Percentiles rank a stretch among this genome's conserved stretches.
These are phyloP conservation scores for Eragrostis nindensis DNA, from an alignment of 176 grass and related monocot genomes.

Conservation along the genomic window DNA sequence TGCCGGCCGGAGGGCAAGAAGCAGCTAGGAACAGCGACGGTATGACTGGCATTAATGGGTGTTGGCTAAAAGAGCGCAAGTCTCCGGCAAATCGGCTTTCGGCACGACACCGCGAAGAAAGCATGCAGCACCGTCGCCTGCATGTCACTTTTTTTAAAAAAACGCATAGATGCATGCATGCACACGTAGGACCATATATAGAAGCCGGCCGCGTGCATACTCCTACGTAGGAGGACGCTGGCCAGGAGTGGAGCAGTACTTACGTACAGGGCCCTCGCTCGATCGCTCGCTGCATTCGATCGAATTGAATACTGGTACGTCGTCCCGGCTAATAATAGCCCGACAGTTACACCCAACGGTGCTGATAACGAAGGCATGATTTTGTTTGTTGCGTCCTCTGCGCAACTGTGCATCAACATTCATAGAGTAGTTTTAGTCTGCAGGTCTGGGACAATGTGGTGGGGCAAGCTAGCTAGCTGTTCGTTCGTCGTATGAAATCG, in stretches of 20 bases:
- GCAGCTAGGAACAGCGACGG: conserved; percentile 25
- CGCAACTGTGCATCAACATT: not conserved
- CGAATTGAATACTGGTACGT: not conserved
- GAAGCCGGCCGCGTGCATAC: too few species aligned
- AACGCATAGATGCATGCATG: conserved; percentile 12
- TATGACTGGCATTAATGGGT: conserved; percentile 45
- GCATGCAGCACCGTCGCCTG: too few species aligned
- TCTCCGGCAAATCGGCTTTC: conserved; percentile 47
- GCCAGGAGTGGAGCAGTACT: too few species aligned
- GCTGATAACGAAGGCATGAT: conserved; percentile 16
- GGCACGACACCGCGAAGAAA: conserved; percentile 4
- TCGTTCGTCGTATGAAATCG: too few species aligned
- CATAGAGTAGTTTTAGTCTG: too few species aligned
- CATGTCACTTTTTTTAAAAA: not conserved
- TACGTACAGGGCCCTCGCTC: too few species aligned
- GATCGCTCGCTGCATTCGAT: not conserved
- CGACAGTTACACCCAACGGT: conserved; percentile 17
- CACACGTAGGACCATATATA: too few species aligned
- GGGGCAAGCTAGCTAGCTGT: too few species aligned
- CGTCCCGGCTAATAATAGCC: not conserved
- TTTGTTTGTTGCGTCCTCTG: not conserved
- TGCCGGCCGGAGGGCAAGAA: conserved; percentile 1
- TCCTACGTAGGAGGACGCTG: not conserved
- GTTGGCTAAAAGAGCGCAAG: conserved; percentile 32
- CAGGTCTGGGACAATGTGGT: too few species aligned